A percentile compares a stretch with the other conserved stretches of the same genome.
Evolutionary conservation across 2,329 filamentous ascomycete genomes (phyloP).

Genomic region (Sporothrix brasiliensis): DNA sequence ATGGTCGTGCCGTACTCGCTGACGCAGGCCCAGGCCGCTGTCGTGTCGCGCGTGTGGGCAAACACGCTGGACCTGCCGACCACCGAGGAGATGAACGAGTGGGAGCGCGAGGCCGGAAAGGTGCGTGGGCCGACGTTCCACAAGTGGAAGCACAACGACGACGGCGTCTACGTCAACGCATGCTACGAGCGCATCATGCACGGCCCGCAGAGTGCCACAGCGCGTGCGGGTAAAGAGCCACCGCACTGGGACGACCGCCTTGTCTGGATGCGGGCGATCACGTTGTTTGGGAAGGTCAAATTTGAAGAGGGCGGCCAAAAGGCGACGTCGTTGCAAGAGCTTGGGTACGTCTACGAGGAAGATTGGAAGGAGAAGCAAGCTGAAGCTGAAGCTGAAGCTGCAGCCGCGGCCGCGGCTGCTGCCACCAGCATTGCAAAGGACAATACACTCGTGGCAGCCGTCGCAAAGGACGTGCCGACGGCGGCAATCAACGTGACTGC

Average conservation of each 20-base stretch:
- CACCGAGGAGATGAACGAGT: conserved; percentile 64
- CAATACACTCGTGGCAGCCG: not conserved
- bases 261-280: conserved; percentile 71
- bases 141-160: conserved; percentile 57
- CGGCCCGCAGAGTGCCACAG: conserved; percentile 44
- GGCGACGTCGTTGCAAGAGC: conserved; percentile 67
- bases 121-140: conserved; percentile 50
- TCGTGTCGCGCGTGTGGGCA: conserved; percentile 76
- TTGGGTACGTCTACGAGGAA: conserved; percentile 65
- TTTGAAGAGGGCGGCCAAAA: conserved; percentile 68
- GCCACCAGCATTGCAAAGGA: not conserved
- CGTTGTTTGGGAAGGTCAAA: conserved; percentile 68
- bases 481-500: not conserved
- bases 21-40: conserved; percentile 75
- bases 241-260: conserved; percentile 71
- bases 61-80: conserved; percentile 68
- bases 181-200: conserved; percentile 63
- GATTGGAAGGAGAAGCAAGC: not conserved
- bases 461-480: no score
- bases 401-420: not conserved
- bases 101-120: conserved; percentile 66
- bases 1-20: conserved; percentile 87
- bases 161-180: conserved; percentile 71
- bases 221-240: conserved; percentile 64
- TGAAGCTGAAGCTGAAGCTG: not conserved